Percentiles rank a stretch among this genome's conserved stretches.
Evolutionary conservation across 371 early-diverging fungal genomes (phyloP).

Genomic region (Syncephalastrum sp.): DNA sequence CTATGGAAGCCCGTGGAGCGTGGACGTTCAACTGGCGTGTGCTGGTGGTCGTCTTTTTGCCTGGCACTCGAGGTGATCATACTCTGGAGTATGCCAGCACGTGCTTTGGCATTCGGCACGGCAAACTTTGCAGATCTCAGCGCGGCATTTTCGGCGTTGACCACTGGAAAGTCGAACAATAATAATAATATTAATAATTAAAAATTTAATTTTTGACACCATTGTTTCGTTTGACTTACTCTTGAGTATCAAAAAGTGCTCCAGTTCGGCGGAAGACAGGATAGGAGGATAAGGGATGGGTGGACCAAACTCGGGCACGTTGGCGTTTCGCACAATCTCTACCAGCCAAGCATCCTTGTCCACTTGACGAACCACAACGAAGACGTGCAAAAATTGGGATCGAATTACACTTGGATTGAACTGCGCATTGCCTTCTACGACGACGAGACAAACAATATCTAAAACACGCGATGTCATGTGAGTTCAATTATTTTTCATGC

Average conservation of each 20-base stretch:
- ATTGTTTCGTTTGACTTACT: slow-evolving; percentile 16
- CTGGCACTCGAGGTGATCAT: not conserved
- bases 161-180: slow-evolving; percentile 33
- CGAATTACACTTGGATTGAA: slow-evolving; percentile 66
- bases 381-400: slow-evolving; percentile 74
- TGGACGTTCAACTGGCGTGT: slow-evolving; percentile 1
- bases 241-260: slow-evolving; percentile 59
- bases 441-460: slow-evolving; percentile 75
- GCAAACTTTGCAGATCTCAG: slow-evolving; percentile 65
- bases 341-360: slow-evolving; percentile 40
- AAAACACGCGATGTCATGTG: not conserved
- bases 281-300: slow-evolving; percentile 59
- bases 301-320: slow-evolving; percentile 67
- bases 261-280: slow-evolving; percentile 48
- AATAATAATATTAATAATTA: not conserved
- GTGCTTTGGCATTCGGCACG: slow-evolving; percentile 53
- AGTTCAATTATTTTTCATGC: not conserved
- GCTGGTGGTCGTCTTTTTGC: no score
- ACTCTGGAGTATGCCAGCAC: slow-evolving; percentile 41
- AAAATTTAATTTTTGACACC: not conserved
- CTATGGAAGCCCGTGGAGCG: not conserved
- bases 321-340: slow-evolving; percentile 52
- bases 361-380: slow-evolving; percentile 60
- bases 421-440: slow-evolving; percentile 51
- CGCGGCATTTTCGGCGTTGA: slow-evolving; percentile 79